These are phyloP conservation scores for Lodderomyces metapsilosis DNA, from an alignment of 1,139 yeast genomes.

Conservation along the genomic window DNA sequence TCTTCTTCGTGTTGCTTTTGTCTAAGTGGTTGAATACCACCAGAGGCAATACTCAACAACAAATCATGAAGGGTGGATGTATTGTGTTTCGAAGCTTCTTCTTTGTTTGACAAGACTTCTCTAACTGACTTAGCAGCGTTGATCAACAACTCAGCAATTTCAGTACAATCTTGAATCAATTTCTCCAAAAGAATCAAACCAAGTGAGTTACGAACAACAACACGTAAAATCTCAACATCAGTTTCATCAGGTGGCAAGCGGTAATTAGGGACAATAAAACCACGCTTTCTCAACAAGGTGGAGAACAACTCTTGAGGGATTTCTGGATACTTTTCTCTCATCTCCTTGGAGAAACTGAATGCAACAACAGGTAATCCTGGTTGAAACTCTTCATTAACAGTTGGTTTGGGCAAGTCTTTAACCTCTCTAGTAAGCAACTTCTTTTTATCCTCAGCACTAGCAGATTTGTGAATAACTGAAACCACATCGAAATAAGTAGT, in stretches of 20 bases:
- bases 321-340: slow-evolving; percentile 64
- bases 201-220: slow-evolving; percentile 76
- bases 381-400: slow-evolving; percentile 44
- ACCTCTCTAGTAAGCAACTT: slow-evolving; percentile 21
- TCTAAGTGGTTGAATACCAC: slow-evolving; percentile 32
- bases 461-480: slow-evolving; percentile 70
- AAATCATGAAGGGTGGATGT: slow-evolving; percentile 29
- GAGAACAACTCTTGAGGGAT: slow-evolving; percentile 84
- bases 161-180: slow-evolving; percentile 64
- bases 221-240: slow-evolving; percentile 71
- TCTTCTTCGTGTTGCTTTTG: slow-evolving; percentile 21
- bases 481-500: slow-evolving; percentile 70
- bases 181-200: slow-evolving; percentile 71
- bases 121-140: slow-evolving; percentile 31
- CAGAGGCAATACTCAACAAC: slow-evolving; percentile 39
- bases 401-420: slow-evolving; percentile 7
- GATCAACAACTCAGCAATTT: slow-evolving; percentile 54
- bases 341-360: slow-evolving; percentile 64
- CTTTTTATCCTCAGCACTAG: slow-evolving; percentile 17
- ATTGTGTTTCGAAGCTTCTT: slow-evolving; percentile 19
- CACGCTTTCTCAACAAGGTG: slow-evolving; percentile 70
- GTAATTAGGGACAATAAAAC: slow-evolving; percentile 89
- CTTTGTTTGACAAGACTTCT: slow-evolving; percentile 17
- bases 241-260: slow-evolving; percentile 65
- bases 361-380: slow-evolving; percentile 92